phyloP scores from a whole-genome alignment of 2,329 filamentous ascomycete species.

The Lachnellula cervina region DNA sequence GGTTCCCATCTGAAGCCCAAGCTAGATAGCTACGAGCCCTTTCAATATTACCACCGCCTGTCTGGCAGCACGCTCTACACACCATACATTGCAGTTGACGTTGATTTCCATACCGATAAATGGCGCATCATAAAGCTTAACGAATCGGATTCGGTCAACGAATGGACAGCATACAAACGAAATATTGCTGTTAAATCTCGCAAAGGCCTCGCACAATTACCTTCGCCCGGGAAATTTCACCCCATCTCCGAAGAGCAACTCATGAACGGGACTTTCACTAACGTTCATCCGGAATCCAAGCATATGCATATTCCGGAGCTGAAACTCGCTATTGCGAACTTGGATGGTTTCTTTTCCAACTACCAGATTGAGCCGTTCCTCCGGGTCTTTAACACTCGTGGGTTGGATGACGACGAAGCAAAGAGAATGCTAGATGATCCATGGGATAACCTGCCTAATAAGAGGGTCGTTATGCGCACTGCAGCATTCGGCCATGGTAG shows the following conservation, averaged over 20 bases:
- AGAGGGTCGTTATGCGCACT: constrained; percentile 11
- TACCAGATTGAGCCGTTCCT: constrained; percentile 14
- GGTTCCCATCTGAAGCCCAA: constrained; percentile 1
- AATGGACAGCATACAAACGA: background rate
- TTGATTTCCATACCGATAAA: constrained; percentile 6
- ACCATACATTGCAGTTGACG: constrained; percentile 8
- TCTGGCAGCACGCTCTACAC: background rate
- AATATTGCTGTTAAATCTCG: background rate
- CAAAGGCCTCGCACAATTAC: background rate
- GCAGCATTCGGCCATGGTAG: constrained; percentile 11
- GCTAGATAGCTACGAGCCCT: background rate
- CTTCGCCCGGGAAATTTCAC: background rate
- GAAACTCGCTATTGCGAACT: constrained; percentile 5
- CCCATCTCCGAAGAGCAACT: background rate
- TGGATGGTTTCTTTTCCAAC: constrained; percentile 4
- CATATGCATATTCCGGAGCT: constrained; percentile 11
- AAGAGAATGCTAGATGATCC: background rate
- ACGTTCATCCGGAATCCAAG: background rate
- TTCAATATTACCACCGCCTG: constrained; percentile 10
- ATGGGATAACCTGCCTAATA: constrained; percentile 3
- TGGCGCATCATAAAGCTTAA: constrained; percentile 11
- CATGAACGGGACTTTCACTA: constrained; percentile 6
- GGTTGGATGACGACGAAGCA: background rate
- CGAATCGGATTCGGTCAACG: constrained; percentile 4
- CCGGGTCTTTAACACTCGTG: constrained; percentile 1